Evolutionary conservation across 768 basidiomycete genomes (phyloP).

Genomic region (Suillus subaureus): DNA sequence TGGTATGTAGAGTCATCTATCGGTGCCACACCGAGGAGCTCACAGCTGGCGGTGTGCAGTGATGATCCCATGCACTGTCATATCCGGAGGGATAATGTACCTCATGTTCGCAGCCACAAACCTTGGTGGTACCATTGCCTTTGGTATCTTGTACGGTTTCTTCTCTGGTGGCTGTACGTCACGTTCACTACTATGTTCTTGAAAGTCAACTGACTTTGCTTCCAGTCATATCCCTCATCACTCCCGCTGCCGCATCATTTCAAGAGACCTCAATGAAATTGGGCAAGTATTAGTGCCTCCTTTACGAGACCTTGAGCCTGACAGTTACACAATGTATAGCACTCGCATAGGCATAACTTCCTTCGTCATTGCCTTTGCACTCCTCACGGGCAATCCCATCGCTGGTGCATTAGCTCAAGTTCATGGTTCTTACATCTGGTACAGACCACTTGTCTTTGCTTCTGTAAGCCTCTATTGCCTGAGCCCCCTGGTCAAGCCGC

Average conservation of each 20-base stretch:
- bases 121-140: constrained; percentile 43
- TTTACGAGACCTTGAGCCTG: background rate
- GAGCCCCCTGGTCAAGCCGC: background rate
- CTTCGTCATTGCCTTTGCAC: constrained; percentile 45
- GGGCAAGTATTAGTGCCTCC: constrained; percentile 36
- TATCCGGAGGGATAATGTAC: constrained; percentile 49
- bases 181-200: background rate
- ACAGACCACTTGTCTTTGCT: constrained; percentile 46
- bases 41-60: constrained; percentile 30
- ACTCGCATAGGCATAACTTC: constrained; percentile 50
- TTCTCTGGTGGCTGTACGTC: constrained; percentile 55
- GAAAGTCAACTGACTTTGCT: background rate
- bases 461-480: constrained; percentile 33
- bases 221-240: constrained; percentile 43
- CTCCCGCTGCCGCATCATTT: constrained; percentile 38
- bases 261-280: constrained; percentile 44
- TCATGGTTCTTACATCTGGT: constrained; percentile 37
- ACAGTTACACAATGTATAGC: constrained; percentile 24
- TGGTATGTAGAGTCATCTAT: constrained; percentile 31
- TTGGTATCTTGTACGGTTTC: constrained; percentile 55
- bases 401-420: constrained; percentile 50
- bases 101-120: constrained; percentile 51
- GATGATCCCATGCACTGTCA: constrained; percentile 42
- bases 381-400: constrained; percentile 54
- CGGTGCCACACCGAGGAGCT: constrained; percentile 10